These are phyloP conservation scores for Pleurotus tuoliensis DNA, from an alignment of 768 basidiomycete genomes.

Conservation along the genomic window DNA sequence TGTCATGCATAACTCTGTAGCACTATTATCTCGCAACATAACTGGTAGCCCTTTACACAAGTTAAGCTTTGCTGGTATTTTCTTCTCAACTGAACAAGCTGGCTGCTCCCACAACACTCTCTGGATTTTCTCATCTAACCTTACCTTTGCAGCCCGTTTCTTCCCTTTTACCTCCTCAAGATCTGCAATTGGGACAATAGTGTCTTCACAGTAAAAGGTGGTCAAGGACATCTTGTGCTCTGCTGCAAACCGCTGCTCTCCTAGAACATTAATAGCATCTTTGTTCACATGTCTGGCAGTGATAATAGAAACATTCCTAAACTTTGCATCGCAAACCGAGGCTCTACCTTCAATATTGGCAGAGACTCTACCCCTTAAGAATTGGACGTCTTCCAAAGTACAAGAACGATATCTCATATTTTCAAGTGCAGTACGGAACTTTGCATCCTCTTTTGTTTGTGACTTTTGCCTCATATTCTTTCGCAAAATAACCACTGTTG, in stretches of 20 bases:
- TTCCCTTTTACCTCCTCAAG: background rate
- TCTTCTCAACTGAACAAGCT: slow-evolving; percentile 1
- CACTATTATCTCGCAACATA: slow-evolving; percentile 25
- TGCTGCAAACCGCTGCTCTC: slow-evolving; percentile 23
- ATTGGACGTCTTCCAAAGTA: slow-evolving; percentile 19
- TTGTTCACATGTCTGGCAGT: slow-evolving; percentile 23
- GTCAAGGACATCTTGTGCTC: slow-evolving; percentile 21
- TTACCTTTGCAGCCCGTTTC: no score
- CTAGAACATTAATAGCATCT: slow-evolving; percentile 26
- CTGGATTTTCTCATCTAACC: no score
- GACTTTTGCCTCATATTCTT: slow-evolving; percentile 27
- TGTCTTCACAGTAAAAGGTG: slow-evolving; percentile 26
- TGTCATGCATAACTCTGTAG: slow-evolving; percentile 24
- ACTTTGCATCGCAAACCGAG: slow-evolving; percentile 10
- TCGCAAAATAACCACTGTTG: slow-evolving; percentile 25
- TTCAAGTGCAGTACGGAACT: slow-evolving; percentile 13
- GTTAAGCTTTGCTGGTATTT: slow-evolving; percentile 23
- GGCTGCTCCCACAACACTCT: no score
- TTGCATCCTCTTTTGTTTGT: slow-evolving; percentile 19
- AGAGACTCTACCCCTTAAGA: slow-evolving; percentile 14
- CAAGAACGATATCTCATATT: slow-evolving; percentile 23
- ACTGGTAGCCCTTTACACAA: slow-evolving; percentile 30
- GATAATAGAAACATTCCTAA: slow-evolving; percentile 28
- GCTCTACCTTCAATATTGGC: background rate
- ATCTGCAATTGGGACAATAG: background rate